Conservation (phyloP, 2,329 filamentous ascomycete species). For the Beauveria sp. region DNA sequence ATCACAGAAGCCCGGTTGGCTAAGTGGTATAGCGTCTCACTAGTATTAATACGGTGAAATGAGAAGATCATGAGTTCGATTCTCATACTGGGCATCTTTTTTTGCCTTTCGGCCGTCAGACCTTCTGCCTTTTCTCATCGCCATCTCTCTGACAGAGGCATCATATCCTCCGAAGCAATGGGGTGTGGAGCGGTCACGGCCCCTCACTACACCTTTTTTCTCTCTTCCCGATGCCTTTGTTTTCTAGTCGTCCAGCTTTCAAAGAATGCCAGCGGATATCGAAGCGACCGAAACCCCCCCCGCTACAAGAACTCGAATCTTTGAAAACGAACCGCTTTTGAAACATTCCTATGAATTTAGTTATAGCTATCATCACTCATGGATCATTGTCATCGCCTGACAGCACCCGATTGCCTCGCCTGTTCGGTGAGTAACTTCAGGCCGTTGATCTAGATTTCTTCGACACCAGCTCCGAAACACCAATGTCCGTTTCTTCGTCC, state of each 20-base stretch:
- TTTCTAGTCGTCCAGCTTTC: background rate
- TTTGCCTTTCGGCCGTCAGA: conserved; percentile 7
- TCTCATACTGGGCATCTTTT: conserved; percentile 20
- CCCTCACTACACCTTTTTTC: background rate
- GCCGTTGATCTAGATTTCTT: background rate
- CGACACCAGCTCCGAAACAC: background rate
- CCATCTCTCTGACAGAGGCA: background rate
- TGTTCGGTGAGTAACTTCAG: background rate
- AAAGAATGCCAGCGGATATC: background rate
- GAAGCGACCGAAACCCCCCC: background rate
- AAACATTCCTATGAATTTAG: background rate
- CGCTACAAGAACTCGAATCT: background rate
- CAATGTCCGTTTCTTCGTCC: conserved; percentile 26
- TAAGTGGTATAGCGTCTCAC: conserved; percentile 25
- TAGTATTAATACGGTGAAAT: conserved; percentile 19
- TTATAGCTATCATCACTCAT: background rate
- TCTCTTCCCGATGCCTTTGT: background rate
- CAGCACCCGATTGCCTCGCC: background rate
- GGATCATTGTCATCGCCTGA: background rate
- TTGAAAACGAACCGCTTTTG: background rate
- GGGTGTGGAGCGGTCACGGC: background rate
- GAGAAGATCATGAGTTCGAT: conserved; percentile 25
- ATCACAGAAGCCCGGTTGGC: conserved; percentile 19
- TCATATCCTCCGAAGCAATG: background rate
- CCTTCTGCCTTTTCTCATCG: background rate